Evolutionary conservation across 2,329 filamentous ascomycete genomes (phyloP), one percentile per base, ranked within the genome.

Genomic region (Rutstroemia sp.): DNA sequence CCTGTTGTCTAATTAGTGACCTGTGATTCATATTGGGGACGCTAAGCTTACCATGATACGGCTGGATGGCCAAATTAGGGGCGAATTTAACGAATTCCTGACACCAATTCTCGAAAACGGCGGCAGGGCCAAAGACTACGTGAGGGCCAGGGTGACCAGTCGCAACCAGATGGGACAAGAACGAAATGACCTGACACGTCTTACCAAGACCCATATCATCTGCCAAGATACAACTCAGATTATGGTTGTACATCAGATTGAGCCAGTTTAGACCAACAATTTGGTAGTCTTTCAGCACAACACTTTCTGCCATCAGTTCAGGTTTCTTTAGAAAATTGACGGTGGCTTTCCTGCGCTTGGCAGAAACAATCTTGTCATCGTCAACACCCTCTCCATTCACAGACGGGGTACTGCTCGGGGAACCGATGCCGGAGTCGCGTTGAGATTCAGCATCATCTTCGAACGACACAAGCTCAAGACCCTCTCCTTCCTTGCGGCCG

Each of bases 161-260:
- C 67, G 91, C 83, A 16, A 88, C 83, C 25, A 99, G 76, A 65
- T 96, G 86, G 16, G 90, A 88, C 47, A 99, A 78, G 65, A 99
- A 90, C 0, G 90, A 85, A 63, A 99, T 96, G 60, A 97, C 90
- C 67, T 99, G 92, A 65, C 91, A 96, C 0, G 94, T 99, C 76
- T 99, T 99, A 47, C 94, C 94, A 42, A 92, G 76, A 51, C 89
- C 94, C 94, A 99, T 99, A 69, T 99, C 94, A 69, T 99, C 94
- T 1, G 94, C 94, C 17, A 99, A 77, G 56, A 99, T 97, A 60
- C 91, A 92, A 47, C 89, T 92, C 51, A 95, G 80, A 27, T 84
- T 79, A 57, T 88, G 84, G 52, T 85, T 79, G 73, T 90, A 95
- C 14, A 99, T 78, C 47, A 97, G 73, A 55, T 86, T 84, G 67